Conservation (phyloP, 1,284 basidiomycete species). For the Exsudoporus floridanus region DNA sequence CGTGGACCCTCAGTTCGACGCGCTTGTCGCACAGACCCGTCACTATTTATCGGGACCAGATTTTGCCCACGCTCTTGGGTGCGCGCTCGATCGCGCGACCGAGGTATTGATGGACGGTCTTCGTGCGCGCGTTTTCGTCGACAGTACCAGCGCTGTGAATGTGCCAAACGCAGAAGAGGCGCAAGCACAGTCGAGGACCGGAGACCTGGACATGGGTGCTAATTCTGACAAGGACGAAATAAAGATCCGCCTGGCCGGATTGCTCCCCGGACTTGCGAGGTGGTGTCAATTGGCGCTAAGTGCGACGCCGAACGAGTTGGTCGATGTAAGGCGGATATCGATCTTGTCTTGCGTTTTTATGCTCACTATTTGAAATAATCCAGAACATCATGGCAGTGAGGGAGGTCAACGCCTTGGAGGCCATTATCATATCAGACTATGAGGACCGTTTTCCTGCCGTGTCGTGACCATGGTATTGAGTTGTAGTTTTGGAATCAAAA, state of each 20-base stretch:
- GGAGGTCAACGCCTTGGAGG: conserved; percentile 48
- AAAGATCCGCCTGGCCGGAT: conserved; percentile 64
- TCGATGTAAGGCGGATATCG: conserved; percentile 61
- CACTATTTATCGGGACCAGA: conserved; percentile 64
- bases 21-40: conserved; percentile 70
- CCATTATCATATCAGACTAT: conserved; percentile 48
- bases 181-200: conserved; percentile 22
- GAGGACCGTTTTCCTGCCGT: conserved; percentile 31
- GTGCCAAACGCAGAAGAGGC: conserved; percentile 16
- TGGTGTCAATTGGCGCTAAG: conserved; percentile 75
- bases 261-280: conserved; percentile 75
- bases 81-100: conserved; percentile 67
- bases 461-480: conserved; percentile 13
- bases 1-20: conserved; percentile 54
- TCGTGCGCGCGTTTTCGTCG: conserved; percentile 54
- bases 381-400: conserved; percentile 44
- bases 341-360: not conserved
- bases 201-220: conserved; percentile 2
- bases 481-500: not conserved
- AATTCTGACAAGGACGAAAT: conserved; percentile 39
- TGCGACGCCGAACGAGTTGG: conserved; percentile 76
- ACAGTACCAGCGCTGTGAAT: conserved; percentile 24
- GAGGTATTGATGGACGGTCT: conserved; percentile 54
- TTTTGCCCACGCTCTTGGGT: conserved; percentile 66
- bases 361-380: not conserved